phyloP scores from a whole-genome alignment of 192 early-diverging fungal species.

The Coemansia sp. region DNA sequence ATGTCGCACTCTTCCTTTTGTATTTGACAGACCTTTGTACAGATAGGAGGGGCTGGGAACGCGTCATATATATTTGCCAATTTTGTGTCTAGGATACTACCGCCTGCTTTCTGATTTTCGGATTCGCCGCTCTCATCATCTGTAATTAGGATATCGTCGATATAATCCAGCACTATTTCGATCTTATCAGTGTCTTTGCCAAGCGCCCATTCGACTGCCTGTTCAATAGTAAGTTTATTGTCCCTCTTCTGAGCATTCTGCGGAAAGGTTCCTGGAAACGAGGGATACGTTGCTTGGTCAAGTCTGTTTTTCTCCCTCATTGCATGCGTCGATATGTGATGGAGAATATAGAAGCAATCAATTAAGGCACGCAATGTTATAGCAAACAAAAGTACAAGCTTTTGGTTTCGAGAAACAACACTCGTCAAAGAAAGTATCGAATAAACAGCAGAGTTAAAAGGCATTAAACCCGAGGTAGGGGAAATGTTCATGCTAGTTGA shows the following conservation, averaged over 20 bases:
- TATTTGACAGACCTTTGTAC: background rate
- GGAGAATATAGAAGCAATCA: too few species aligned
- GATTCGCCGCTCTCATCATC: background rate
- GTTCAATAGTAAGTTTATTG: background rate
- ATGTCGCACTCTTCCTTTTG: background rate
- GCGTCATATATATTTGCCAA: background rate
- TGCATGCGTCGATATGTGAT: background rate
- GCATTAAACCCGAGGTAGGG: too few species aligned
- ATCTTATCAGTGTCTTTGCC: background rate
- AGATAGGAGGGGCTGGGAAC: background rate
- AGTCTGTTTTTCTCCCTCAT: background rate
- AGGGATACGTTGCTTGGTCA: background rate
- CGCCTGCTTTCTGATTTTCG: background rate
- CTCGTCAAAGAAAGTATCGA: too few species aligned
- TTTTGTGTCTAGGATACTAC: background rate
- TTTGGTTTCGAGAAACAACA: too few species aligned
- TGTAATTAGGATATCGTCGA: background rate
- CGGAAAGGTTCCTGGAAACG: background rate
- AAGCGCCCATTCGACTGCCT: background rate
- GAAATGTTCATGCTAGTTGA: too few species aligned
- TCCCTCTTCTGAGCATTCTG: background rate
- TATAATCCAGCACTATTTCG: background rate
- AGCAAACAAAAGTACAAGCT: too few species aligned
- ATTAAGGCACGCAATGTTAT: too few species aligned
- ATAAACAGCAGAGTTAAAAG: too few species aligned